Evolutionary conservation across 176 grass and related monocot genomes (phyloP).

Genomic region (Oropetium thomaeum): DNA sequence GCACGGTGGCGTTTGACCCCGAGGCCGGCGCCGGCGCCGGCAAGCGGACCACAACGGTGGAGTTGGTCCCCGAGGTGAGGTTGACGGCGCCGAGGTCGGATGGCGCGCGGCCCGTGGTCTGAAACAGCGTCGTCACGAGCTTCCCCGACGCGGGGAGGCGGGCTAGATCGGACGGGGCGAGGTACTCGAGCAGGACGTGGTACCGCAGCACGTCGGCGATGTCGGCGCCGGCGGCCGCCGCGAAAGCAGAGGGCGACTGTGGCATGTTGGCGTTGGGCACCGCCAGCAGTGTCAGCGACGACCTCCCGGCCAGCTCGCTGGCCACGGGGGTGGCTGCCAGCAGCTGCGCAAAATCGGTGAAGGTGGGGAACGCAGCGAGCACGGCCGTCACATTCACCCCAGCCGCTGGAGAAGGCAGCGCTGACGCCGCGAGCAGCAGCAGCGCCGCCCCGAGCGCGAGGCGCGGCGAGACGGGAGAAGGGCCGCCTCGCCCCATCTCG

Average conservation of each 20-base stretch:
- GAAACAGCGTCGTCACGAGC: slow-evolving; percentile 91
- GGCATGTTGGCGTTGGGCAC: slow-evolving; percentile 72
- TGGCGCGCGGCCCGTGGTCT: slow-evolving; percentile 88
- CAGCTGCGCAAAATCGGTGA: slow-evolving; percentile 64
- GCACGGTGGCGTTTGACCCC: slow-evolving; percentile 68
- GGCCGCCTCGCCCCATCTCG: slow-evolving; percentile 38
- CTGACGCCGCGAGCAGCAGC: slow-evolving; percentile 10
- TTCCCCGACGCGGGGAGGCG: slow-evolving; percentile 55
- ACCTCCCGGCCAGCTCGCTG: slow-evolving; percentile 55
- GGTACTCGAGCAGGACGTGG: slow-evolving; percentile 94
- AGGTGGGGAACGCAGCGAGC: slow-evolving; percentile 59
- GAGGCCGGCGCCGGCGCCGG: slow-evolving; percentile 58
- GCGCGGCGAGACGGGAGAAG: slow-evolving; percentile 26
- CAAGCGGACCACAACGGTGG: slow-evolving; percentile 60
- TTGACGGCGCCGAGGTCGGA: slow-evolving; percentile 85
- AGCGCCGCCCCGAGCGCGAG: slow-evolving; percentile 16
- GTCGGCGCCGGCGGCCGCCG: slow-evolving; percentile 62
- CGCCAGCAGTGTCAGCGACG: slow-evolving; percentile 79
- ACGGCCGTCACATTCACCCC: slow-evolving; percentile 70
- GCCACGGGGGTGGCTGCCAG: slow-evolving; percentile 61
- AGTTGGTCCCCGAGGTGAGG: slow-evolving; percentile 46
- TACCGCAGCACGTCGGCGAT: slow-evolving; percentile 89
- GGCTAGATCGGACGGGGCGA: slow-evolving; percentile 66
- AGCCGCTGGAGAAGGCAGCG: slow-evolving; percentile 25
- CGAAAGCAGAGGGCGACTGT: slow-evolving; percentile 52